phyloP scores from a whole-genome alignment of 23 red algal genomes.

The Gracilaria vermiculophylla region DNA sequence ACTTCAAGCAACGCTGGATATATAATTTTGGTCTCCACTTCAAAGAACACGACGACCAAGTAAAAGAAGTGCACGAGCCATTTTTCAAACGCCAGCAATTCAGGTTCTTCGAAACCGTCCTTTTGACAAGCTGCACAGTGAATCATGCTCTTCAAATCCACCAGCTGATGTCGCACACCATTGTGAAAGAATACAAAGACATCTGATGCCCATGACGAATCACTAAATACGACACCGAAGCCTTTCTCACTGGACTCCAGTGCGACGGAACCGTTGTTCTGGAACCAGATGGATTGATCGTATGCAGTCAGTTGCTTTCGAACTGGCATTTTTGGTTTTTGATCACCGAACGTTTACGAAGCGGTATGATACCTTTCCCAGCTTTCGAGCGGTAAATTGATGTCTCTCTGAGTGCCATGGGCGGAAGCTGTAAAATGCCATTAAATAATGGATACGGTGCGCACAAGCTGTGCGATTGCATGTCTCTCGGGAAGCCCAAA shows the following conservation, averaged over 20 bases:
- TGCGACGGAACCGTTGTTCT: background rate
- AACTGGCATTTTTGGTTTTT: background rate
- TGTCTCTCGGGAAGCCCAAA: background rate
- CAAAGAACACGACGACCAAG: conserved; percentile 24
- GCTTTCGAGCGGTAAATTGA: background rate
- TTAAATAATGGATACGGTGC: background rate
- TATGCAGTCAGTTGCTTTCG: background rate
- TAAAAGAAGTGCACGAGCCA: conserved; percentile 35
- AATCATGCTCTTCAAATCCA: conserved; percentile 30
- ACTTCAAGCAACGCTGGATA: conserved; percentile 22
- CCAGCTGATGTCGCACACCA: conserved; percentile 23
- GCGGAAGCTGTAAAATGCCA: background rate
- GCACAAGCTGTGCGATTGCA: background rate
- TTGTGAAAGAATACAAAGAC: conserved; percentile 38
- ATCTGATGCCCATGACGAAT: conserved; percentile 27
- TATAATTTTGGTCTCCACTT: background rate
- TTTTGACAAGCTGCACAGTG: background rate
- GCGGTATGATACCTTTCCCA: background rate
- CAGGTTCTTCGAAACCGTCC: background rate
- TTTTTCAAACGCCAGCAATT: conserved; percentile 19
- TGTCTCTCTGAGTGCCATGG: background rate
- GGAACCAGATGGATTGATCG: conserved; percentile 16
- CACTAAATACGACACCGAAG: background rate
- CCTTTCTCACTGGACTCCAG: background rate
- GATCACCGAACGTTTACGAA: too few relatives aligned